Base-by-base conservation (phyloP, 2,329 filamentous ascomycete genomes). In the Metarhizium rileyi region DNA sequence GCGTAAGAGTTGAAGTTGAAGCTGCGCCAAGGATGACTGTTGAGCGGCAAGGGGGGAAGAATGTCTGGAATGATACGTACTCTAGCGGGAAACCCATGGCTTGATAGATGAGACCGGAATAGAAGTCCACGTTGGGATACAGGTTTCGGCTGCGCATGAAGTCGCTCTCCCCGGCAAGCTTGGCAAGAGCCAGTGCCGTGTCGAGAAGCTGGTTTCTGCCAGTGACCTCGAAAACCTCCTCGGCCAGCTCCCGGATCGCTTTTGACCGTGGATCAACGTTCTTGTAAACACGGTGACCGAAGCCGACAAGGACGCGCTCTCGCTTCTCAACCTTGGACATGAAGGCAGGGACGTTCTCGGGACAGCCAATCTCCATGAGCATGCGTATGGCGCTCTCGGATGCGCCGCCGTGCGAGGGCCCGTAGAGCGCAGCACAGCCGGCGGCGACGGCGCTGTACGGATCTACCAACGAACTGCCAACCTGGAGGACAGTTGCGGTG, bases 391-490 rank as follows among this genome's bases (percentile, higher is more conserved):
- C 77, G 22, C 72, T 71, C 54, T 81, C 78, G 0, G 75, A 77
- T 3, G 78, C 78, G n/a, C 77, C 78, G 49, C 76, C 78, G 60
- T 81, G 78, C 0, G 78, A 74, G 0, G 76, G 76, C 0, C 78
- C 78, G 55, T 78, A 77, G 2, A 75, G 68, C 0, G 75, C 75
- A 0, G 76, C 70, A n/a, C 73, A 71, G 5, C 75, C 68, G 0
- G 76, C 73, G 1, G 75, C 64, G 12, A 80, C 73, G 18, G 76
- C 68, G 54, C 72, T 77, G 52, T 68, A 79, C 0, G 77, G 76
- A 56, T 81, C 78, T 0, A 79, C 72, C 10, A 81, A 61, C 0
- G 74, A 75, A 49, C 72, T 77, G 7, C 77, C 76, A 20, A 79
- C 75, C 50, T 80, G 75, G 16, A 81, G 63, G 28, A 78, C 70